These are phyloP conservation scores for Limonium bicolor DNA, from an alignment of 148 eudicot species.

Conservation along the genomic window DNA sequence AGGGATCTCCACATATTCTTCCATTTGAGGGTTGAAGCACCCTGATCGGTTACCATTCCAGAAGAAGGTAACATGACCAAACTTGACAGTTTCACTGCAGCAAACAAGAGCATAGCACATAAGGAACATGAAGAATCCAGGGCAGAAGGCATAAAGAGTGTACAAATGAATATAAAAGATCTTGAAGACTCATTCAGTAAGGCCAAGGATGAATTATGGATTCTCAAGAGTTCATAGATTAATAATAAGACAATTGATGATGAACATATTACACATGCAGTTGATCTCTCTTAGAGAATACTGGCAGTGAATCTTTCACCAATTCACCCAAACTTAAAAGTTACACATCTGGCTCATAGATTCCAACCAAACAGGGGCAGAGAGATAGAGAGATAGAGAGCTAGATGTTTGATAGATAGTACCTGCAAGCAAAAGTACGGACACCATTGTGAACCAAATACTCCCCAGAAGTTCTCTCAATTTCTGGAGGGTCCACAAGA, in stretches of 20 bases:
- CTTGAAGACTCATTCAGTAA: not conserved
- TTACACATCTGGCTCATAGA: too few species aligned
- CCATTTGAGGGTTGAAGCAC: slow-evolving; percentile 71
- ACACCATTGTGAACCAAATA: slow-evolving; percentile 69
- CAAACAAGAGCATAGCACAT: not conserved
- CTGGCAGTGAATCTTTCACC: too few species aligned
- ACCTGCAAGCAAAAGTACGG: slow-evolving; percentile 93
- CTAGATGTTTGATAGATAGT: too few species aligned
- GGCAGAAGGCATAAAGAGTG: not conserved
- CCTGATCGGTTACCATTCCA: slow-evolving; percentile 96
- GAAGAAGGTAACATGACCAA: slow-evolving; percentile 93
- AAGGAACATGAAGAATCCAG: too few species aligned
- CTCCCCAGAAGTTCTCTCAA: slow-evolving; percentile 83
- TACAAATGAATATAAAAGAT: not conserved
- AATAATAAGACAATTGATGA: slow-evolving; percentile 2
- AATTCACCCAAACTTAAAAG: too few species aligned
- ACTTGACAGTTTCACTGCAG: slow-evolving; percentile 87
- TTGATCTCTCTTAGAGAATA: too few species aligned
- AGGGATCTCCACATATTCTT: slow-evolving; percentile 92
- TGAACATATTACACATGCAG: too few species aligned
- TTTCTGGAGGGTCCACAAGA: slow-evolving; percentile 83
- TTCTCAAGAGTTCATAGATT: not conserved
- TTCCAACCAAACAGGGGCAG: too few species aligned
- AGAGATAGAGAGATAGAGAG: too few species aligned
- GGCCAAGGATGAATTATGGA: not conserved